Percentiles rank a stretch among this genome's conserved stretches.
phyloP scores from a whole-genome alignment of 176 grass and related monocot genomes.

The bread wheat (Triticum aestivum) region DNA sequence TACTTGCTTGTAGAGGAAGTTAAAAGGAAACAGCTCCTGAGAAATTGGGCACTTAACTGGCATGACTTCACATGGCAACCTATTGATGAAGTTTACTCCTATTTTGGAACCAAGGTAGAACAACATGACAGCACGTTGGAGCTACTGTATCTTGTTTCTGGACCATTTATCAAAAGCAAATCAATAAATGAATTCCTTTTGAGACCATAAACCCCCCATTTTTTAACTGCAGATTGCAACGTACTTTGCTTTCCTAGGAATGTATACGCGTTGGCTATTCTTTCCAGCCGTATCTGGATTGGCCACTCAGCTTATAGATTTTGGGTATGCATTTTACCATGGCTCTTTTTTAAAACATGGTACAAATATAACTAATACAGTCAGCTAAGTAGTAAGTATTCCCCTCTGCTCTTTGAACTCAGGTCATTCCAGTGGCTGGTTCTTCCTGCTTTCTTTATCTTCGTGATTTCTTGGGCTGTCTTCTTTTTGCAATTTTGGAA shows the following conservation, averaged over 20 bases:
- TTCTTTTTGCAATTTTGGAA: conserved; percentile 99
- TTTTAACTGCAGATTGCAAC: conserved; percentile 75
- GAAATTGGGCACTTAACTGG: conserved; percentile 95
- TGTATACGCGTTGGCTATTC: conserved; percentile 95
- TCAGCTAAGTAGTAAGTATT: conserved; percentile 29
- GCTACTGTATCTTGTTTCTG: not conserved
- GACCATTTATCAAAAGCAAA: conserved; percentile 28
- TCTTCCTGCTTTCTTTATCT: conserved; percentile 95
- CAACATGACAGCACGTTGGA: not conserved
- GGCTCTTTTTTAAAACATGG: not conserved
- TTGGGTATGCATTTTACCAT: conserved; percentile 57
- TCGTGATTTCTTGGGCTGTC: conserved; percentile 90
- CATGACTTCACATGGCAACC: conserved; percentile 98
- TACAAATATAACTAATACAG: not conserved
- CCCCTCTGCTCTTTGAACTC: conserved; percentile 23
- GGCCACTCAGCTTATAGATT: conserved; percentile 83
- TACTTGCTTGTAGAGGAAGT: conserved; percentile 63
- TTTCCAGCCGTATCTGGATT: conserved; percentile 91
- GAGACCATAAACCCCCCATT: conserved; percentile 9
- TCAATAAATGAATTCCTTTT: not conserved
- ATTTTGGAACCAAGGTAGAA: conserved; percentile 90
- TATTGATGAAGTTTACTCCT: conserved; percentile 94
- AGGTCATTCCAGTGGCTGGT: conserved; percentile 87
- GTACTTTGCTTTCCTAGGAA: conserved; percentile 96
- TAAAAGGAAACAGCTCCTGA: conserved; percentile 84